Evolutionary conservation across 306 rosid species (phyloP), one percentile per base, ranked within the genome.

Genomic region (Senna siamea): DNA sequence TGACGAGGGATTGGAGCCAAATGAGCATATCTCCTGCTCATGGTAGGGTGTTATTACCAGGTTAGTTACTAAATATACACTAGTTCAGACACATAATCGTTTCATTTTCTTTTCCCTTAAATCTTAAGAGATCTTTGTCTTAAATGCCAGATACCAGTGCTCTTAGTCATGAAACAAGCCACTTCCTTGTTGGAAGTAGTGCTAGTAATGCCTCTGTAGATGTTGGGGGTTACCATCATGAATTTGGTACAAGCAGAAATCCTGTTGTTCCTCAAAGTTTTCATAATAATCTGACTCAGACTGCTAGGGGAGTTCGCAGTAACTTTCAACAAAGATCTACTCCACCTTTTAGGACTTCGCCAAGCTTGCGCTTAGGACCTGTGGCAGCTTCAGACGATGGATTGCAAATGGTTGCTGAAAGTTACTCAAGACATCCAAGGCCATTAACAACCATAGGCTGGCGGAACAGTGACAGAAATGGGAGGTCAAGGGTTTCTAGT

Each of bases 401-500:
- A 48, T 69, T 78, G 77, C 90, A 61, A 58, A 15, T 74, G 79
- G 80, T 52, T 14, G 51, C 83, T 0, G 90, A 78, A 54, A 83
- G 56, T 83, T 76, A 83, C 73, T 47, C 75, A 2, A 78, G 90
- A 70, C 85, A 83, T 70, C 73, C 81, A 13, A 69, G 88, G 81
- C 79, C 90, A 54, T 64, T 65, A 50, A 60, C 88, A 65, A 40
- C 69, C 4, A 23, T 34, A 34, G 88, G 86, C 28, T 83, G 88
- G 88, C 82, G 72, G 47, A 79, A 79, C 26, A 78, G 72, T 22
- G 88, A 84, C 13, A 72, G 90, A 64, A 76, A 35, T 19, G 83
- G 88, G 65, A 81, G 88, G 60, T 79, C 86, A 32, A 81, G 88
- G 82, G 67, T 81, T 60, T 76, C 80, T 37, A 70, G 69, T 18